Conservation (phyloP, 257 asterid genomes). For the Solanum appendiculatum region DNA sequence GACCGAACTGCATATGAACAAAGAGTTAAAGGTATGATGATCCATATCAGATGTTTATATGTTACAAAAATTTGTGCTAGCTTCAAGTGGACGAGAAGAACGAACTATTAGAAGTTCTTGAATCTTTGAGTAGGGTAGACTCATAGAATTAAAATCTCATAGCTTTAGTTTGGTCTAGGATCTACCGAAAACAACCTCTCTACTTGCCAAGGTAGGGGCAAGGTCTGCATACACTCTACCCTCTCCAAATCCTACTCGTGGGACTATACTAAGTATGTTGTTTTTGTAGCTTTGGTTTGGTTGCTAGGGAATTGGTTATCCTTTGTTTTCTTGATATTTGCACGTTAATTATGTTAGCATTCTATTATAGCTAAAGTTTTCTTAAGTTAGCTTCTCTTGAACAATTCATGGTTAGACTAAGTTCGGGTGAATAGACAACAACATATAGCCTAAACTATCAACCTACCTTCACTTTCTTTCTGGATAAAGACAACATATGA, state of each 20-base stretch:
- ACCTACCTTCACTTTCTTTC: background rate
- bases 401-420: background rate
- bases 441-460: background rate
- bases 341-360: background rate
- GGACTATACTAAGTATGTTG: background rate
- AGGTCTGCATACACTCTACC: background rate
- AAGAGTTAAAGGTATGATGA: conserved; percentile 68
- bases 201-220: background rate
- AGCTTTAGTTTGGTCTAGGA: background rate
- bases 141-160: background rate
- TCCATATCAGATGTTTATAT: background rate
- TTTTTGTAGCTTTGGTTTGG: background rate
- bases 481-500: background rate
- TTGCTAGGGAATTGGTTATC: background rate
- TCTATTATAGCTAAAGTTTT: background rate
- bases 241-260: background rate
- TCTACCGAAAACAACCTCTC: background rate
- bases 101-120: background rate
- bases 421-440: background rate
- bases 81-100: background rate
- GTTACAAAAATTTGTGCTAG: background rate
- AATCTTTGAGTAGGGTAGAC: background rate
- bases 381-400: background rate
- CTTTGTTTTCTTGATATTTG: background rate
- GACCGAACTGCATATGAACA: conserved; percentile 72